These are phyloP conservation scores for Saturnispora saitoi DNA, from an alignment of 805 yeast species.

Conservation along the genomic window DNA sequence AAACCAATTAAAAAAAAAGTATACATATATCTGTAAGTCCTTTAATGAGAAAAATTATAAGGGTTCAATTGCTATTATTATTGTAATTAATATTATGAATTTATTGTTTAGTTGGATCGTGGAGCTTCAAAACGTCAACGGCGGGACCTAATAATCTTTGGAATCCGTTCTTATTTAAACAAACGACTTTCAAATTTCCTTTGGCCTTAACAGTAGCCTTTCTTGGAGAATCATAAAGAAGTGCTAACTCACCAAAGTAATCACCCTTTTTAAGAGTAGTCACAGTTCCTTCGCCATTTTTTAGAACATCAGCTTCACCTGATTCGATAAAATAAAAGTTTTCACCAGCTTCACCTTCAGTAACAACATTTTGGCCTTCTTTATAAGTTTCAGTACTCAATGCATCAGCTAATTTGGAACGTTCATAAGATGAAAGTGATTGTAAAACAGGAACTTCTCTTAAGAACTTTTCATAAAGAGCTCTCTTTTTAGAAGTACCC, in stretches of 20 bases:
- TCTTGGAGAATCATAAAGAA: constrained; percentile 85
- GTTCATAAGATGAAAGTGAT: constrained; percentile 66
- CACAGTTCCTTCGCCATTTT: constrained; percentile 52
- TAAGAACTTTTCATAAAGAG: constrained; percentile 82
- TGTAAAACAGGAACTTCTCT: constrained; percentile 78
- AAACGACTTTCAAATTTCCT: constrained; percentile 75
- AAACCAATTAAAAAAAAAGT: neutral
- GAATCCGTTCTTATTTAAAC: constrained; percentile 86
- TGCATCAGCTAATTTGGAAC: constrained; percentile 92
- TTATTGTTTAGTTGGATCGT: constrained; percentile 59
- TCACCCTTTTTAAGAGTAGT: constrained; percentile 66
- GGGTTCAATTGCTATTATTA: neutral
- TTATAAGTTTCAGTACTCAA: constrained; percentile 66
- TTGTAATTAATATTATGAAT: neutral
- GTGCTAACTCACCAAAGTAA: constrained; percentile 94
- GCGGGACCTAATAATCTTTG: constrained; percentile 92
- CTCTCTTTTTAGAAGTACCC: constrained; percentile 82
- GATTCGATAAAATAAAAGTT: constrained; percentile 66
- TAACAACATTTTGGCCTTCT: constrained; percentile 66
- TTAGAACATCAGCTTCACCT: constrained; percentile 74
- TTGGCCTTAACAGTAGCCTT: constrained; percentile 86
- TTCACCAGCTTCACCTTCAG: constrained; percentile 81
- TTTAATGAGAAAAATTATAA: neutral
- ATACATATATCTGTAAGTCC: neutral
- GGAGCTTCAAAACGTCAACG: constrained; percentile 75